phyloP scores from a whole-genome alignment of 129 eudicot genomes.

The Calendula officinalis region DNA sequence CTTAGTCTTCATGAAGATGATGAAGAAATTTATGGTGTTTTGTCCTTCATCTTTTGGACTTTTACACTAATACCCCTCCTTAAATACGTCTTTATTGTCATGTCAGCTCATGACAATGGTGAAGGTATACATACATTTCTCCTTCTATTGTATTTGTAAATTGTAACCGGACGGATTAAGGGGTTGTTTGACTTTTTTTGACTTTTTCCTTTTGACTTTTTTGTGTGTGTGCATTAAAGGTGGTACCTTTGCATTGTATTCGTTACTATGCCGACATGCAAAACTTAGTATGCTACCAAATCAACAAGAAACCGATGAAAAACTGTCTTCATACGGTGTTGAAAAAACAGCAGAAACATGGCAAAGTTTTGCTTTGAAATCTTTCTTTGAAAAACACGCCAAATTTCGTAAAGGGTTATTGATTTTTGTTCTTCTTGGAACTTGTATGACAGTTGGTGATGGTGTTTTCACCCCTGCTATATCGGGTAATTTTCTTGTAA shows the following conservation, averaged over 20 bases:
- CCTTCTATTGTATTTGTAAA: not conserved
- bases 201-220: not conserved
- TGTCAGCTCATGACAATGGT: conserved; percentile 78
- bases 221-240: conserved; percentile 39
- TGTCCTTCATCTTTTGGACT: conserved; percentile 81
- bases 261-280: conserved; percentile 77
- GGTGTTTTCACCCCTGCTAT: conserved; percentile 68
- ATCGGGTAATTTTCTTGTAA: conserved; percentile 41
- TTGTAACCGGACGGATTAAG: not conserved
- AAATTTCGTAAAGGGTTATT: conserved; percentile 42
- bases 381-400: conserved; percentile 54
- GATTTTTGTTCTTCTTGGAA: conserved; percentile 48
- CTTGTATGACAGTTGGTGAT: conserved; percentile 64
- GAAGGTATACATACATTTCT: conserved; percentile 40
- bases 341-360: conserved; percentile 44
- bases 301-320: conserved; percentile 57
- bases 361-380: conserved; percentile 46
- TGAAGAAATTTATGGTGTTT: conserved; percentile 74
- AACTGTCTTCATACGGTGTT: conserved; percentile 57
- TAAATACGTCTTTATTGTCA: conserved; percentile 60
- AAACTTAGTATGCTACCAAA: conserved; percentile 70
- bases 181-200: not conserved
- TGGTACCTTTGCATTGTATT: conserved; percentile 83
- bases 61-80: conserved; percentile 60
- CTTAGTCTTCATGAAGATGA: conserved; percentile 54